phyloP scores from a whole-genome alignment of 805 yeast genomes.

The Saccharomyces mikatae region DNA sequence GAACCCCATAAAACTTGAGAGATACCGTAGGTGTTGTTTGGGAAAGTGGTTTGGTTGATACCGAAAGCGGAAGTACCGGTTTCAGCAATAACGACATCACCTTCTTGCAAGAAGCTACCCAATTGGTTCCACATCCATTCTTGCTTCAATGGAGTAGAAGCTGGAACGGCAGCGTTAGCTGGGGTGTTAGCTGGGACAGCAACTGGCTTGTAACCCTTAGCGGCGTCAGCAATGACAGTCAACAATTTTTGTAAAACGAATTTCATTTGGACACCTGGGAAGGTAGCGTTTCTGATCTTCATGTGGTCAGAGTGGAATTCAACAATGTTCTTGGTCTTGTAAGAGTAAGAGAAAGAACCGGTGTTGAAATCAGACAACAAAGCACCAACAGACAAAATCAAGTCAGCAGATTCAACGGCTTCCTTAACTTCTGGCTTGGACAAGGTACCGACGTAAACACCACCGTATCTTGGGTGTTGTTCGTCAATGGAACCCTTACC shows the following conservation, averaged over 20 bases:
- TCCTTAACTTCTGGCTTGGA: constrained; percentile 65
- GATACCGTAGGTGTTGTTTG: constrained; percentile 52
- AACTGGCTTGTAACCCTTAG: constrained; percentile 40
- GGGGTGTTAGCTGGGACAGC: constrained; percentile 48
- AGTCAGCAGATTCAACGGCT: constrained; percentile 66
- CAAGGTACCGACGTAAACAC: constrained; percentile 79
- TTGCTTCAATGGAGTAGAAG: constrained; percentile 45
- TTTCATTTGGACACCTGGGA: constrained; percentile 69
- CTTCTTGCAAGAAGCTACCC: constrained; percentile 54
- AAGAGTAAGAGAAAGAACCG: constrained; percentile 73
- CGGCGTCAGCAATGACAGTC: constrained; percentile 32
- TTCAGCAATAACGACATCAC: constrained; percentile 61
- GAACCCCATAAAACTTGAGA: constrained; percentile 75
- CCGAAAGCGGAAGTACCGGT: constrained; percentile 75
- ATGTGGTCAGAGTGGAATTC: constrained; percentile 75
- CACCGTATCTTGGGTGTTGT: constrained; percentile 64
- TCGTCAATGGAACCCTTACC: constrained; percentile 79
- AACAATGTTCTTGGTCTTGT: constrained; percentile 64
- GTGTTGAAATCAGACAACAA: constrained; percentile 83
- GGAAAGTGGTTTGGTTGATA: constrained; percentile 58
- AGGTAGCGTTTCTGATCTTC: constrained; percentile 60
- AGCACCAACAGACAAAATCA: constrained; percentile 73
- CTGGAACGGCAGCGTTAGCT: constrained; percentile 38
- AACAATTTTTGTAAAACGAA: constrained; percentile 40
- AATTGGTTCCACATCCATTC: constrained; percentile 64